Evolutionary conservation across 2,329 filamentous ascomycete species (phyloP).

Genomic region (Talaromyces rugulosus): DNA sequence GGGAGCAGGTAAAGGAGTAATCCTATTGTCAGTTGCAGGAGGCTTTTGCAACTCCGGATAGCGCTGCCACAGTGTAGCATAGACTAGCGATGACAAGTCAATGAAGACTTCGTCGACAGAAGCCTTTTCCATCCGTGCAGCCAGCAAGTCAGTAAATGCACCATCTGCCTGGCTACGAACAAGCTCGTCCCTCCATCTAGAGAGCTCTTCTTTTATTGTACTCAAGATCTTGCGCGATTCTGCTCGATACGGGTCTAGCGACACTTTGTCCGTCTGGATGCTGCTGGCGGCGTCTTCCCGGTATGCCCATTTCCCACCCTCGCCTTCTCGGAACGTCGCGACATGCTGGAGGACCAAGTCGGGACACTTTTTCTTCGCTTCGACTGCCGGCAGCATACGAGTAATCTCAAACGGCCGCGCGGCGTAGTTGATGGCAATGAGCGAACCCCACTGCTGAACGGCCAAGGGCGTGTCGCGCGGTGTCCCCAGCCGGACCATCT

Average conservation of each 20-base stretch:
- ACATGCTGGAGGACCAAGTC: slow-evolving; percentile 85
- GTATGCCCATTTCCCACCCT: slow-evolving; percentile 82
- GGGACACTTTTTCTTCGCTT: slow-evolving; percentile 84
- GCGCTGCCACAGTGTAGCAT: slow-evolving; percentile 66
- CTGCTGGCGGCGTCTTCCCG: slow-evolving; percentile 72
- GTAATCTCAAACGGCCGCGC: slow-evolving; percentile 76
- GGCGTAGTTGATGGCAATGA: slow-evolving; percentile 96
- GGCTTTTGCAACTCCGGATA: slow-evolving; percentile 65
- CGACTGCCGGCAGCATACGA: slow-evolving; percentile 71
- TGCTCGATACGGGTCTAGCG: slow-evolving; percentile 82
- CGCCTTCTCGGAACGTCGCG: slow-evolving; percentile 88
- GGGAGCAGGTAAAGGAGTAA: slow-evolving; percentile 68
- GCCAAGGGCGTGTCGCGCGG: slow-evolving; percentile 75
- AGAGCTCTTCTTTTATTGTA: slow-evolving; percentile 69
- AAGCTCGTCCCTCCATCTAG: slow-evolving; percentile 34
- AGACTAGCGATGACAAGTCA: slow-evolving; percentile 81
- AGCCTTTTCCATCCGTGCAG: slow-evolving; percentile 76
- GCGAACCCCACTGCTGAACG: slow-evolving; percentile 90
- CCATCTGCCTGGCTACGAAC: slow-evolving; percentile 9
- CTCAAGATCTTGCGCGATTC: slow-evolving; percentile 79
- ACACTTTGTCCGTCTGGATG: slow-evolving; percentile 88
- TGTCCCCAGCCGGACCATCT: slow-evolving; percentile 78
- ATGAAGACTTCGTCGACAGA: slow-evolving; percentile 94
- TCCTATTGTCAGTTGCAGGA: slow-evolving; percentile 48
- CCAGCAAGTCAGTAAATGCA: slow-evolving; percentile 21